These are phyloP conservation scores for Terana coerulea DNA, from an alignment of 768 basidiomycete genomes.

Conservation along the genomic window DNA sequence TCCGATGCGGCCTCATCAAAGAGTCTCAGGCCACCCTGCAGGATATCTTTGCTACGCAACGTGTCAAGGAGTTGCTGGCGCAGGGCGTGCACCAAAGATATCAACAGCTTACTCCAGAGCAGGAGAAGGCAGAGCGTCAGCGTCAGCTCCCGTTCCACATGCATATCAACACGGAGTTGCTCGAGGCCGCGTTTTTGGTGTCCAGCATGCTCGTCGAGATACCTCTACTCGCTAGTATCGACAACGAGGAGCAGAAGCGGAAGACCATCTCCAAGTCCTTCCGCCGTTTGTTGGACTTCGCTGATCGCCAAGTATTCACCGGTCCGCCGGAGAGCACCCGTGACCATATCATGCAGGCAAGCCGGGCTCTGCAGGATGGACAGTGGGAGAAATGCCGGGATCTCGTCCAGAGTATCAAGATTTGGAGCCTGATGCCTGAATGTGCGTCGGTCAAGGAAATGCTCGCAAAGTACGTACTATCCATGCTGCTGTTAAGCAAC, in stretches of 20 bases:
- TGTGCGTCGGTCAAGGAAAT: slow-evolving; percentile 86
- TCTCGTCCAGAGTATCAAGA: slow-evolving; percentile 92
- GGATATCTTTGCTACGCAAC: slow-evolving; percentile 95
- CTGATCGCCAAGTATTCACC: slow-evolving; percentile 95
- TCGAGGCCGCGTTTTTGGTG: slow-evolving; percentile 96
- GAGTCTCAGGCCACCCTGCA: slow-evolving; percentile 90
- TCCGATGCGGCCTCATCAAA: slow-evolving; percentile 90
- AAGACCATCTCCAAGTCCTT: slow-evolving; percentile 96
- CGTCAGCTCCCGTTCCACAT: slow-evolving; percentile 98
- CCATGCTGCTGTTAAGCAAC: not conserved
- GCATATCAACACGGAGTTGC: slow-evolving; percentile 97
- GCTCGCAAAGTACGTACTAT: slow-evolving; percentile 72
- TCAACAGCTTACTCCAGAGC: slow-evolving; percentile 85
- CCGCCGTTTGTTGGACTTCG: slow-evolving; percentile 91
- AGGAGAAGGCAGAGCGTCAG: slow-evolving; percentile 94
- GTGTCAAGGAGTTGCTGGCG: slow-evolving; percentile 95
- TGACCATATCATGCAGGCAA: slow-evolving; percentile 99
- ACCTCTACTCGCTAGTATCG: slow-evolving; percentile 89
- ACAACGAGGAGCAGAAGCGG: slow-evolving; percentile 90
- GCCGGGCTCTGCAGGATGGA: slow-evolving; percentile 92
- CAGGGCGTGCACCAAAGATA: slow-evolving; percentile 95
- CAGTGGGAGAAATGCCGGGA: slow-evolving; percentile 97
- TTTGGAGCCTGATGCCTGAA: slow-evolving; percentile 97
- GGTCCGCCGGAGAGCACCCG: slow-evolving; percentile 98
- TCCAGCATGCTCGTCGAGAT: slow-evolving; percentile 99